Base-by-base conservation (phyloP, 495 filamentous ascomycete genomes). In the Penicillium atrosanguineum region DNA sequence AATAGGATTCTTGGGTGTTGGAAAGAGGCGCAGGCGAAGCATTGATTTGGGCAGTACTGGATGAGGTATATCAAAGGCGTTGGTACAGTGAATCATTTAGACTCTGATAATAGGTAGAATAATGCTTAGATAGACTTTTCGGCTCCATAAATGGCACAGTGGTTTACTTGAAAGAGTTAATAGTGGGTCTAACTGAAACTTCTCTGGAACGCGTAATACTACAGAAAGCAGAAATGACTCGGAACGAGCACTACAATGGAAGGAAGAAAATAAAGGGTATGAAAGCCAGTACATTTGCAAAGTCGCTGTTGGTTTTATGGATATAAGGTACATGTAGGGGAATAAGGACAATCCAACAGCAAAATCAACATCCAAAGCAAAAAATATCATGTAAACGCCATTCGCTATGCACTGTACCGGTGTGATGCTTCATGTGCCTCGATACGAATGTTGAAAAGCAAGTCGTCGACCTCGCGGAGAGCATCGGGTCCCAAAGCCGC, bases 391-490 rank as follows among this genome's bases (percentile, higher is more conserved):
- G n/a, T 46, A 64, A 71, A 75, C 73, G 65, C 73, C 73, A 56
- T 69, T 40, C 71, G 73, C 73, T 76, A 76, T 76, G 73, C 73
- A 66, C 40, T 34, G 42, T 69, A 57, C 53, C 84, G 76, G 60
- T 70, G 73, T 53, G 78, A 77, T 34, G 84, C 86, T 46, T 83
- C 80, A 59, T 84, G 83, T 56, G 85, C 69, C 59, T 83, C 80
- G 52, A 81, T 75, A 52, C 81, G 83, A 60, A 85, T 80, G 62
- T 87, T 82, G 71, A 86, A 84, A 53, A 87, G 78, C 61, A 87
- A 65, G 56, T 87, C 82, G 53, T 89, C 86, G 49, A 87, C 77
- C 57, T 81, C 72, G 34, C 77, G 77, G 28, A 84, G 72, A 47
- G 82, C 76, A 42, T 73, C 61, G 9, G 77, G 68, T 19, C 78